These are phyloP conservation scores for Chaetomiaceae sp. DNA, from an alignment of 2,329 filamentous ascomycete species.

Conservation along the genomic window DNA sequence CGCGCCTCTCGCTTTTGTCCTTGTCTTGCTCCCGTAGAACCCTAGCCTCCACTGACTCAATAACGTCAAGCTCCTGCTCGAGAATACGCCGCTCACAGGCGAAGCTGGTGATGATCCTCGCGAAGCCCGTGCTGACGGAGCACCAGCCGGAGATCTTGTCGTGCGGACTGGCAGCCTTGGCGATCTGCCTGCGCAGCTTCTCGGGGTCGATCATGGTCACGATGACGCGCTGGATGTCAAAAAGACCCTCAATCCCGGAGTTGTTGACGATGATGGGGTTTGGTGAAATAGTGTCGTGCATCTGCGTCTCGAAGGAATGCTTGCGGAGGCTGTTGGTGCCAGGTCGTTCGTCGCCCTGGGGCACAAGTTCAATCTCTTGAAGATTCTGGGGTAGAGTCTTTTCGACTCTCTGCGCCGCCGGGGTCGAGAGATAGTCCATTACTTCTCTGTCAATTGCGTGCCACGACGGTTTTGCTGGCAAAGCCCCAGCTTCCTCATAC, in stretches of 20 bases:
- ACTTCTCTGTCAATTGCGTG: background rate
- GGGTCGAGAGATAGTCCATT: background rate
- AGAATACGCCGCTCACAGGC: conserved; percentile 29
- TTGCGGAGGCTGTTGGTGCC: background rate
- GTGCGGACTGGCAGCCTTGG: conserved; percentile 25
- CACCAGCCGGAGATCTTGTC: conserved; percentile 32
- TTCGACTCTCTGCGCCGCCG: background rate
- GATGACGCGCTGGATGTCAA: conserved; percentile 31
- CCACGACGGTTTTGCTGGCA: background rate
- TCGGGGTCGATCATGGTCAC: conserved; percentile 27
- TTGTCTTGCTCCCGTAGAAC: conserved; percentile 25
- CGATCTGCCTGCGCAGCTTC: conserved; percentile 27
- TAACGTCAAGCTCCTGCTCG: conserved; percentile 31
- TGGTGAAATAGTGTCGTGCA: conserved; percentile 29
- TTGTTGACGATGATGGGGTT: conserved; percentile 33
- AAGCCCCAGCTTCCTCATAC: background rate
- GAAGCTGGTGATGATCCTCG: conserved; percentile 30
- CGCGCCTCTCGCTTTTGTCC: conserved; percentile 12
- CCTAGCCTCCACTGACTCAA: conserved; percentile 27
- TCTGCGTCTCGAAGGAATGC: background rate
- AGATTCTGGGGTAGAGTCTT: background rate
- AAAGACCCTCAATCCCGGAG: conserved; percentile 30
- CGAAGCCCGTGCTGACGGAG: conserved; percentile 22
- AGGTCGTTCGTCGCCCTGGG: too few relatives aligned
- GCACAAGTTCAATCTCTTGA: background rate